Base-by-base conservation (phyloP, 2,329 filamentous ascomycete species). In the Scedosporium boydii region DNA sequence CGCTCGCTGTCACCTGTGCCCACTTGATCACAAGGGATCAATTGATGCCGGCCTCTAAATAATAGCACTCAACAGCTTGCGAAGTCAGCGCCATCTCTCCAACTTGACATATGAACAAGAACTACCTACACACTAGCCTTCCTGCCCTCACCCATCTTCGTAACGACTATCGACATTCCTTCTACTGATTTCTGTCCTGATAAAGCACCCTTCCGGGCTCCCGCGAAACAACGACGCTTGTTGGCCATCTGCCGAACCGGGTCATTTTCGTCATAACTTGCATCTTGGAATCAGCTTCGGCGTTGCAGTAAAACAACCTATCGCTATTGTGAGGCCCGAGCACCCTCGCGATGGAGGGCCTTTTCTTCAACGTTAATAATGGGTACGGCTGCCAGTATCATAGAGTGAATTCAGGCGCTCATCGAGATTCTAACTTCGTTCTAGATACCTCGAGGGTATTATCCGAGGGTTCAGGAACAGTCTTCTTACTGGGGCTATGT, bases 401-500 rank as follows among this genome's bases (percentile, higher is more conserved):
- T 44, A 63, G 61, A 60, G 63, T 62, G 60, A 12, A 69, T 18
- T 70, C 67, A 72, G 68, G 69, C 65, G 70, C 57, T n/a, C 58
- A 12, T 21, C 12, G 60, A 60, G 41, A 61, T 66, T 66, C 73
- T 76, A 66, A 76, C 67, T 46, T 58, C 53, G 60, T 42, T 41
- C 65, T 71, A 96, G 93, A 78, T 98, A 96, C 78, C 87, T 98
- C 74, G 95, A 99, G 79, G 95, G 95, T 75, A 93, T 99, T 74
- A 91, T 98, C 71, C 90, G 95, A 71, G 95, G 95, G 67, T 99
- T 98, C 79, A 89, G 93, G 73, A 99, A 98, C 78, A 85, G 88
- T 71, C 88, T 99, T 66, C 85, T 99, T 73, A 98, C 90, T 62
- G 80, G 88, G 75, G 83, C 91, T 74, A 96, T 93, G 80, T 99